phyloP scores from a whole-genome alignment of 1,284 basidiomycete genomes.

The Rhodotorula sp. region DNA sequence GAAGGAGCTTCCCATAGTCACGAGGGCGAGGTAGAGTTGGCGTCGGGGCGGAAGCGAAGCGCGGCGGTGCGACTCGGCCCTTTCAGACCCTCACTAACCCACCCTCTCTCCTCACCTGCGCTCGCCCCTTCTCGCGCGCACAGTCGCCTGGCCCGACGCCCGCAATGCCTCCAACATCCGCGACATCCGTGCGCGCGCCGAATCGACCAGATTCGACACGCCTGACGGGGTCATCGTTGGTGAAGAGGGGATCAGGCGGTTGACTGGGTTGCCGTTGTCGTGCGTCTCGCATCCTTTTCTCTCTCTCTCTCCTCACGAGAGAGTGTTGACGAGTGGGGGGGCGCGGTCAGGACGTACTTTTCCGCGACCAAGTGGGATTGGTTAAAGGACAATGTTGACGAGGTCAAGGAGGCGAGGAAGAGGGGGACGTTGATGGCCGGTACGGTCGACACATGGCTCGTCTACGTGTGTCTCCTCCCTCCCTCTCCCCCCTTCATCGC shows the following conservation, averaged over 20 bases:
- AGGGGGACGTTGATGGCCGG: conserved; percentile 82
- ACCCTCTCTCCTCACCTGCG: not conserved
- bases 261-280: conserved; percentile 87
- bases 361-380: conserved; percentile 93
- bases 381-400: conserved; percentile 89
- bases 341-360: conserved; percentile 71
- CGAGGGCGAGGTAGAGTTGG: too few species aligned
- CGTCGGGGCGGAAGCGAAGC: too few species aligned
- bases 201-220: conserved; percentile 46
- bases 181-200: conserved; percentile 70
- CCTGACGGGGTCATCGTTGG: conserved; percentile 36
- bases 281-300: conserved; percentile 8
- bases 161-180: conserved; percentile 81
- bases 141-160: conserved; percentile 95
- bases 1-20: too few species aligned
- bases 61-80: too few species aligned
- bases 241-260: conserved; percentile 67
- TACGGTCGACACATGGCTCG: conserved; percentile 94
- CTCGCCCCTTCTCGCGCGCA: conserved; percentile 48
- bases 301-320: not conserved
- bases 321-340: not conserved
- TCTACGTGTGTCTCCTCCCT: conserved; percentile 65
- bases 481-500: not conserved
- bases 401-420: conserved; percentile 76
- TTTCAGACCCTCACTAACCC: not conserved